Percentiles rank a stretch among this genome's conserved stretches.
These are phyloP conservation scores for Thinopyrum elongatum DNA, from an alignment of 176 grass and related monocot genomes.

Conservation along the genomic window DNA sequence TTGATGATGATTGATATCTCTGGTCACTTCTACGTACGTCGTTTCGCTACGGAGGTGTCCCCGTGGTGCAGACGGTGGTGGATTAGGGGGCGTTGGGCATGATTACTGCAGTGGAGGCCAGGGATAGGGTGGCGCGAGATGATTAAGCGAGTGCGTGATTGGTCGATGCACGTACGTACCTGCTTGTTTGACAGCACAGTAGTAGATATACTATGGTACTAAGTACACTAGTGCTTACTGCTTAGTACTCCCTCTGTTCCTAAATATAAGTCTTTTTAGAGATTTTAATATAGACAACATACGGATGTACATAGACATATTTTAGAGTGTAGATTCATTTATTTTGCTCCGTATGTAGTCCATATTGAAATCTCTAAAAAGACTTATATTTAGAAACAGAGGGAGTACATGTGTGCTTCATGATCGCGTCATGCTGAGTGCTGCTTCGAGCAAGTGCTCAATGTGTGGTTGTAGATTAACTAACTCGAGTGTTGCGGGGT, in stretches of 20 bases:
- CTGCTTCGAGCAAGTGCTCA: background rate
- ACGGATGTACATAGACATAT: too few species aligned
- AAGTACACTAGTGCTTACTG: too few species aligned
- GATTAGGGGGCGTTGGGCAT: background rate
- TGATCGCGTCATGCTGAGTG: constrained; percentile 43
- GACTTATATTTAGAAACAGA: too few species aligned
- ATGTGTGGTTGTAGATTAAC: background rate
- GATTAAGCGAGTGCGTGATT: constrained; percentile 1
- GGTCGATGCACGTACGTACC: background rate
- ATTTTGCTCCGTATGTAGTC: too few species aligned
- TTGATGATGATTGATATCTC: background rate
- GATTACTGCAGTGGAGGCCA: constrained; percentile 21
- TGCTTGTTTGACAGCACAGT: background rate
- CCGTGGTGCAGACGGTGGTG: background rate
- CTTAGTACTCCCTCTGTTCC: too few species aligned
- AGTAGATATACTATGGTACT: too few species aligned
- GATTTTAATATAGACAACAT: too few species aligned
- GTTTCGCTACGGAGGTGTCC: background rate
- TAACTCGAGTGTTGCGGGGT: background rate
- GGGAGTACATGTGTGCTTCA: constrained; percentile 29
- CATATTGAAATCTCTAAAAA: too few species aligned
- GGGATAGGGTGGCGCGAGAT: constrained; percentile 14
- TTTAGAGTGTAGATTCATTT: too few species aligned
- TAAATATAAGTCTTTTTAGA: too few species aligned
- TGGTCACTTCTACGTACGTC: background rate